phyloP scores from a whole-genome alignment of 1,139 yeast genomes.

The Blastobotrys serpentis region DNA sequence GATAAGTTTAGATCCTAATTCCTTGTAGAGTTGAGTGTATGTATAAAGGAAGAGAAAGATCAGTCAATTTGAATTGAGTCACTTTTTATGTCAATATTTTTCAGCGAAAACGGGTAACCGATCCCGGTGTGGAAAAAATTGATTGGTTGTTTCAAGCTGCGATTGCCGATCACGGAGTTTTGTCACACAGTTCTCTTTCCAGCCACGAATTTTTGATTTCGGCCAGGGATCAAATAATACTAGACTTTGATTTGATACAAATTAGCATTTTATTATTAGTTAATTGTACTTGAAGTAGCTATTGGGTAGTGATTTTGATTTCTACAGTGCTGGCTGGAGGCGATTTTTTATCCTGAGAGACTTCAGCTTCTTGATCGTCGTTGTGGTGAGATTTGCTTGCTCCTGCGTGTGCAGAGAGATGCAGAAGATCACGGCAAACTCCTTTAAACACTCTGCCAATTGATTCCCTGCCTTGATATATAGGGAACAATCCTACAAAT shows the following conservation, averaged over 20 bases:
- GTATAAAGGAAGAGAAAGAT: constrained; percentile 7
- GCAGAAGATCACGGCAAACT: background rate
- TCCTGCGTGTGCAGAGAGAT: no score
- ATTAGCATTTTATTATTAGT: no score
- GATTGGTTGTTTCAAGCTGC: constrained; percentile 3
- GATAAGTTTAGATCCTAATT: background rate
- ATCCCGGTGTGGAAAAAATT: constrained; percentile 6
- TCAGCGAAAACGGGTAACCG: constrained; percentile 11
- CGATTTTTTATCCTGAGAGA: background rate
- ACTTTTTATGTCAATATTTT: constrained; percentile 6
- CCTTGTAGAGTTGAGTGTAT: no score
- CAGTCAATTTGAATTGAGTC: constrained; percentile 3
- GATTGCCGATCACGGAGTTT: background rate
- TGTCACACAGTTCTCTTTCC: no score
- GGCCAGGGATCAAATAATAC: no score
- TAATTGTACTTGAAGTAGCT: no score
- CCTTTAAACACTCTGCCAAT: constrained; percentile 37
- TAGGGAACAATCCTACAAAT: constrained; percentile 44
- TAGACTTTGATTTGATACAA: no score
- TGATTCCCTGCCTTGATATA: constrained; percentile 50
- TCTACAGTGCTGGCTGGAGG: background rate
- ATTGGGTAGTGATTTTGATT: background rate
- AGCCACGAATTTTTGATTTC: no score
- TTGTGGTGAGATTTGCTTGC: background rate
- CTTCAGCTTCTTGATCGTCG: background rate